Base-by-base conservation (phyloP, 441 rosid genomes). In the Mallotus japonicus region DNA sequence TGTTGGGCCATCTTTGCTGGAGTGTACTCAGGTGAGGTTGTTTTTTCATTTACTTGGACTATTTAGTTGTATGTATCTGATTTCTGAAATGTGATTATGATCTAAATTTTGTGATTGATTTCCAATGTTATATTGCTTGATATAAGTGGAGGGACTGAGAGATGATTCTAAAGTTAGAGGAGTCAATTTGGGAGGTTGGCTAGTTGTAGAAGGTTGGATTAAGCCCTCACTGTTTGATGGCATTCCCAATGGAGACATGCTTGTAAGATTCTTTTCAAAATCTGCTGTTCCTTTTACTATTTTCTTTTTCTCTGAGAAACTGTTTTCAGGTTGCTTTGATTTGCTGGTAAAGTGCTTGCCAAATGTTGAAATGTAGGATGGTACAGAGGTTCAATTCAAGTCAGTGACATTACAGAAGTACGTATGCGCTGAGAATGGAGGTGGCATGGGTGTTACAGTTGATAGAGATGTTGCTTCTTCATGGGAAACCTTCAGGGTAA, bases 161-260 rank as follows among this genome's bases (percentile, higher is more conserved):
- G 86, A 78, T 37, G 82, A 80, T 80, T 77, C 90, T 64, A 89
- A 87, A 84, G 96, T 90, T 69, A 81, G 87, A 78, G 96, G 84
- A 72, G 96, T 90, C 70, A 90, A 90, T 71, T 83, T 90, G 78
- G 96, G 92, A 34, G 96, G 96, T n/a, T 90, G 96, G 96, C 75
- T 90, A 72, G 89, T 90, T 68, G 63, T 90, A 22, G 93, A 90
- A 81, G 96, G 96, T 72, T 90, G 96, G 96, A 90, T 90, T 74
- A 90, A 89, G 79, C 92, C 96, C 63, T 87, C 93, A 65, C 84
- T 90, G 42, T 90, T 90, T 72, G 85, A 89, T 77, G 89, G 73
- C 55, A 90, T 90, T 81, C 82, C 86, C 71, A 90, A 89, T 54
- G 89, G 87, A 68, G 93, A 90, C 66, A 90, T 89, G 93, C 90